Evolutionary conservation across 129 eudicot species (phyloP).

Genomic region (Glebionis coronaria): DNA sequence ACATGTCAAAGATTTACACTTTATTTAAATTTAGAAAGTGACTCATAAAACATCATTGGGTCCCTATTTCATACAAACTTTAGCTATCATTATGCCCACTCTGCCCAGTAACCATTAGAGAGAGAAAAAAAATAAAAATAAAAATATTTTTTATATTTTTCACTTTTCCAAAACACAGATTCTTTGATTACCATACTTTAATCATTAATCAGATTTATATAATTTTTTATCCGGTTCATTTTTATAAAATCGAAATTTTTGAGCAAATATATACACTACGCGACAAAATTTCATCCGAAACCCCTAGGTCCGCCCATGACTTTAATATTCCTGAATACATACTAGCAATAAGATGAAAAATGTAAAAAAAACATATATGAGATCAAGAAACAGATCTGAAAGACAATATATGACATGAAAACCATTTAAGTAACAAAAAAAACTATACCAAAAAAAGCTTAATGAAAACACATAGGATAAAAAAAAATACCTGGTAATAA

Average conservation of each 20-base stretch:
- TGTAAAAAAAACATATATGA: not conserved
- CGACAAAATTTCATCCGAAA: too few species aligned
- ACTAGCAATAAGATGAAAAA: constrained; percentile 6
- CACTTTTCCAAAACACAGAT: constrained; percentile 13
- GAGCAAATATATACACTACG: too few species aligned
- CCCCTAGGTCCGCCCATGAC: too few species aligned
- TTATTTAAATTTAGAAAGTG: constrained; percentile 22
- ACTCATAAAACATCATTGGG: constrained; percentile 5
- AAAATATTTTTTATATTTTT: constrained; percentile 8
- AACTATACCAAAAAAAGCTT: not conserved
- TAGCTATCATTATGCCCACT: constrained; percentile 8
- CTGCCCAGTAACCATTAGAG: constrained; percentile 1
- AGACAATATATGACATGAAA: constrained; percentile 10
- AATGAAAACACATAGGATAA: too few species aligned
- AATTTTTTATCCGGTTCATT: too few species aligned
- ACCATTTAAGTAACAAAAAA: constrained; percentile 12
- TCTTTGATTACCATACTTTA: constrained; percentile 19
- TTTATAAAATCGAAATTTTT: too few species aligned
- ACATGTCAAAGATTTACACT: constrained; percentile 19
- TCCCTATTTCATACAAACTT: constrained; percentile 12
- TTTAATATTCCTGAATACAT: constrained; percentile 21
- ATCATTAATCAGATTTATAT: too few species aligned
- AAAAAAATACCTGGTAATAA: too few species aligned
- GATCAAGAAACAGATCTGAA: constrained; percentile 25
- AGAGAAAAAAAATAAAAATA: not conserved